Base-by-base conservation (phyloP, 2,329 filamentous ascomycete species). In the Penicillium digitatum region DNA sequence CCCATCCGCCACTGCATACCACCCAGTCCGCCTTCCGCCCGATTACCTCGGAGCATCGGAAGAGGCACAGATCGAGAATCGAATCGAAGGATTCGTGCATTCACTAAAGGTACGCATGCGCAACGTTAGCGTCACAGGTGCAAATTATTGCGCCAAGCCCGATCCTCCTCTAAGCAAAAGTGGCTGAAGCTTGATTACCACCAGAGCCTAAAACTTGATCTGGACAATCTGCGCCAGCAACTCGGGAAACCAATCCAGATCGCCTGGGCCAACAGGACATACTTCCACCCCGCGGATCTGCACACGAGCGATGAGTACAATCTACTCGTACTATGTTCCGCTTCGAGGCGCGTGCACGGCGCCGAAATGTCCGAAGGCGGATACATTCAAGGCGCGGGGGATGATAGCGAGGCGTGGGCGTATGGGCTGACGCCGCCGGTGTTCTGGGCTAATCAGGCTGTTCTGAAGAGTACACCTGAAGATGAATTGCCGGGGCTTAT, bases 321-420 rank as follows among this genome's bases (percentile, higher is more conserved):
- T 63, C 85, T 89, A 0, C 76, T 97, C 3, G 82, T 97, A 22
- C 89, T 94, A 67, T 94, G 90, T 69, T 96, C 91, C 1, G 88
- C 90, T 12, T 96, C 90, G 1, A 82, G 86, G 31, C 81, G 87
- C 16, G 85, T 91, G 1, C 75, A 76, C 1, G 87, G 85, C 12
- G 84, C 82, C 3, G 89, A 93, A 69, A 78, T 83, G 62, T 83
- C 83, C 27, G 85, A 87, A 67, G 83, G 82, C 3, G 86, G 86
- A 6, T 99, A 99, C 68, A 87, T 99, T 56, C 94, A 97, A 74
- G 94, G 94, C 48, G 93, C 93, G 0, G 94, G 88, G 2, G 94
- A 99, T 72, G 94, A 99, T 70, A 90, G 88, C 12, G 94, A 99
- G 77, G 90, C 89, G 63, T 99, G 94, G 94, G 87, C 91, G 1